Base-by-base conservation (phyloP, 2,329 filamentous ascomycete species). In the Aspergillus aculeatinus region DNA sequence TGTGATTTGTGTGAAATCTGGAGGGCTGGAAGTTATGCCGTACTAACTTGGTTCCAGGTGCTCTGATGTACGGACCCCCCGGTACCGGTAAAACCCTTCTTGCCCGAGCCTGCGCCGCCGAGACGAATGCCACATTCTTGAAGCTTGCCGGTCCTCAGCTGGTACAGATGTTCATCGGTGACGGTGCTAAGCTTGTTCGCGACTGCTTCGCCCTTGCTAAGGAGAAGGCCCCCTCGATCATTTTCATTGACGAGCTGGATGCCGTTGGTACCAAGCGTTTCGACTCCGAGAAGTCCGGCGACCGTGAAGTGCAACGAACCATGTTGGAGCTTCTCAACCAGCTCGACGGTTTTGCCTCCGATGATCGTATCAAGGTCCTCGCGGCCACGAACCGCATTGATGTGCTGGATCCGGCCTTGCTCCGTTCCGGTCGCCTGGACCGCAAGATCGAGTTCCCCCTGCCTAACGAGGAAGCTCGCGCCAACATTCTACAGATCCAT, bases 261-360 rank as follows among this genome's bases (percentile, higher is more conserved):
- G 95, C 95, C 60, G 89, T 99, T n/a, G 95, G 95, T 67, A 98
- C 94, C 57, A 98, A 98, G 81, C 94, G 95, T 73, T 99, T 99
- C 81, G 95, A 99, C 77, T 96, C 91, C 68, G 93, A 98, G 76
- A 99, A 98, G 84, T 95, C 90, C 62, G 95, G 95, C 80, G 95
- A 99, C 77, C 87, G 95, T 77, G 95, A 99, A 81, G 95, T 99
- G 48, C 95, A 99, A 81, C 87, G 95, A 76, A 99, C 95, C 60
- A 99, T 99, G 96, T 83, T 99, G 81, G 95, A 99, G 78, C 86
- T 99, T 58, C 89, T 99, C 66, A 99, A 99, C 81, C 95, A 99
- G 81, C 87, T 99, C 1, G 95, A 99, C 74, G 95, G 95, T 57
- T 99, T 99, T 74, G 96, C 95, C 0, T 96, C 92, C 6, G 93